Evolutionary conservation across 2,329 filamentous ascomycete species (phyloP).

Genomic region (Ilyonectria robusta): DNA sequence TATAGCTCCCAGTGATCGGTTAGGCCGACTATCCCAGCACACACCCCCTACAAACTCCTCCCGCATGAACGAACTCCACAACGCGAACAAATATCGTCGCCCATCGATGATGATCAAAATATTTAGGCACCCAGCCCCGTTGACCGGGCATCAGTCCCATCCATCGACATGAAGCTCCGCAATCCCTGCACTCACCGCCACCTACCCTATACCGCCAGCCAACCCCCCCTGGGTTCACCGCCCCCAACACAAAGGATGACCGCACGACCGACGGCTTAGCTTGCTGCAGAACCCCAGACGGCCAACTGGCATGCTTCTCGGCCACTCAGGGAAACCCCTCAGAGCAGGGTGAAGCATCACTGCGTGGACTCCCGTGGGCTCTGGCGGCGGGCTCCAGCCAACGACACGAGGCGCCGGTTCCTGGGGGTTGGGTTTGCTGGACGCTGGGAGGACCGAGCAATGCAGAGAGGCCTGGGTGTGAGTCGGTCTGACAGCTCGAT

Average conservation of each 20-base stretch:
- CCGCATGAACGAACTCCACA: conserved; percentile 17
- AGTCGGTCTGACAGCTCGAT: conserved; percentile 31
- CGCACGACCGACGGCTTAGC: conserved; percentile 40
- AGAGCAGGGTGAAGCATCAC: conserved; percentile 29
- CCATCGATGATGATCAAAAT: conserved; percentile 20
- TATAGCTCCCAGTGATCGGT: background rate
- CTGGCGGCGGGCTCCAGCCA: conserved; percentile 32
- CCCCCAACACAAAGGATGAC: conserved; percentile 26
- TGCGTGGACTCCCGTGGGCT: conserved; percentile 23
- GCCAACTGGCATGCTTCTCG: conserved; percentile 43
- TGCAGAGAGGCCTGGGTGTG: conserved; percentile 9
- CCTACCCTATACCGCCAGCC: conserved; percentile 43
- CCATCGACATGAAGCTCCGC: conserved; percentile 20
- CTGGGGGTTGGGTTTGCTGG: conserved; percentile 22
- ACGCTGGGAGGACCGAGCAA: conserved; percentile 24
- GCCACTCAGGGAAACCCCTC: conserved; percentile 33
- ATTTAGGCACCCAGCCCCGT: conserved; percentile 23
- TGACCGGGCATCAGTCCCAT: conserved; percentile 31
- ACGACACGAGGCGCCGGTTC: conserved; percentile 31
- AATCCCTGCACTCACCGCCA: conserved; percentile 41
- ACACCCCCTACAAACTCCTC: conserved; percentile 1
- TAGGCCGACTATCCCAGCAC: background rate
- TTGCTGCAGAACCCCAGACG: conserved; percentile 41
- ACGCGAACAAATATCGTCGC: conserved; percentile 8
- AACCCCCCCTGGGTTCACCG: conserved; percentile 42